phyloP scores from a whole-genome alignment of 345 rosid genomes.

The Eucalyptus dawsonii region DNA sequence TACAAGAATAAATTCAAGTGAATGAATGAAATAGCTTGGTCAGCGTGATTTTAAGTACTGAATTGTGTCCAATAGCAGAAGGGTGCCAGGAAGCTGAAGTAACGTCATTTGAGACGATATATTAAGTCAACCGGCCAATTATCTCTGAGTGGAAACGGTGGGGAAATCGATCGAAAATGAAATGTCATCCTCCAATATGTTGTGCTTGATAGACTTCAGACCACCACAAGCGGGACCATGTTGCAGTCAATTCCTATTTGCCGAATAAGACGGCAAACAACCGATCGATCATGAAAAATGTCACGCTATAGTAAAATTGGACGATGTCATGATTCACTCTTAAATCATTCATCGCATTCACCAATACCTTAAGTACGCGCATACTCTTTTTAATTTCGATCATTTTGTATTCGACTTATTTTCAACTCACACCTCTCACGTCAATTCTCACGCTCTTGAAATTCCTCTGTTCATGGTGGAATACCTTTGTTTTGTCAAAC shows the following conservation, averaged over 20 bases:
- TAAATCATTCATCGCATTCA: not conserved
- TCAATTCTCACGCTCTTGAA: not conserved
- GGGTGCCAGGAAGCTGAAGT: not conserved
- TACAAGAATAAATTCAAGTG: not conserved
- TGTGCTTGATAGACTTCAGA: not conserved
- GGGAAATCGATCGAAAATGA: not conserved
- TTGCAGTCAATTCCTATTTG: not conserved
- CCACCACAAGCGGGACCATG: not conserved
- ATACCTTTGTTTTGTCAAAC: not conserved
- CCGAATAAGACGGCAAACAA: not conserved
- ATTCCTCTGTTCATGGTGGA: not conserved
- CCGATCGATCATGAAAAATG: not conserved
- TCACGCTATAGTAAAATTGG: not conserved
- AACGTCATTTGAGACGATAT: not conserved
- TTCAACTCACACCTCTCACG: not conserved
- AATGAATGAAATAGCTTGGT: not conserved
- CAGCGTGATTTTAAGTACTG: not conserved
- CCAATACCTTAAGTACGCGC: not conserved
- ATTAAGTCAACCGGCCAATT: not conserved
- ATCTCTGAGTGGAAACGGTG: not conserved
- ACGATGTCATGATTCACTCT: not conserved
- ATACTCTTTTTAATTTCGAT: not conserved
- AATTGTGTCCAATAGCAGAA: not conserved
- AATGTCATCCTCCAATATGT: not conserved
- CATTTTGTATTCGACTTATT: not conserved